Evolutionary conservation across 2,329 filamentous ascomycete genomes (phyloP).

Genomic region (Aspergillus pseudotamarii): DNA sequence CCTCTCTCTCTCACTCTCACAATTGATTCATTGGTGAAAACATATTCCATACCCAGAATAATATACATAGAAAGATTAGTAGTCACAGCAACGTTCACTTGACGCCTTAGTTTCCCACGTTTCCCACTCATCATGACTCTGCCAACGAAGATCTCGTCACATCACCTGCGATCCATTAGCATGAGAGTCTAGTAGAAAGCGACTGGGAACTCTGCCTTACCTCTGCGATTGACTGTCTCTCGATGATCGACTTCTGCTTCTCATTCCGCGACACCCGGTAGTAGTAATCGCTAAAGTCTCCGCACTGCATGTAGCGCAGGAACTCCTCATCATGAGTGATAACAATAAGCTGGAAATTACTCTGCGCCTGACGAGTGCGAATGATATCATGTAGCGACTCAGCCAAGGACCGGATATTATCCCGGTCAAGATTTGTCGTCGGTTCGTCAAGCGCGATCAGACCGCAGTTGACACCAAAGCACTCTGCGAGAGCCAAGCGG

Average conservation of each 20-base stretch:
- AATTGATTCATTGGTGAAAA: background rate
- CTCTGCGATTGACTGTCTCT: constrained; percentile 60
- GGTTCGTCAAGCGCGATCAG: constrained; percentile 96
- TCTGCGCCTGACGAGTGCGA: constrained; percentile 75
- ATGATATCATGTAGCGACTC: constrained; percentile 87
- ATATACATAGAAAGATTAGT: background rate
- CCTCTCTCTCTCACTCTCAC: no score
- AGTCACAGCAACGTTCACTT: background rate
- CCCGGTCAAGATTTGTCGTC: constrained; percentile 91
- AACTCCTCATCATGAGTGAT: constrained; percentile 99
- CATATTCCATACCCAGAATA: background rate
- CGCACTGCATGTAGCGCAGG: constrained; percentile 86
- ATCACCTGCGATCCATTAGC: background rate
- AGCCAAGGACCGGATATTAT: constrained; percentile 91
- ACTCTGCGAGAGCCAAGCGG: constrained; percentile 91
- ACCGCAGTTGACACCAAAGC: constrained; percentile 93
- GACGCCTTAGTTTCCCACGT: background rate
- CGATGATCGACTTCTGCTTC: constrained; percentile 84
- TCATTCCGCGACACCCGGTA: constrained; percentile 83
- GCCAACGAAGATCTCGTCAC: background rate
- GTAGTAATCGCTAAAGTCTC: constrained; percentile 90
- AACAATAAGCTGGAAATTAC: constrained; percentile 96
- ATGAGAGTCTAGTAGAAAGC: background rate
- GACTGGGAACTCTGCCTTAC: constrained; percentile 32
- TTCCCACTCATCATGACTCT: background rate